Conservation (phyloP, 2,329 filamentous ascomycete species). For the Fusarium redolens region DNA sequence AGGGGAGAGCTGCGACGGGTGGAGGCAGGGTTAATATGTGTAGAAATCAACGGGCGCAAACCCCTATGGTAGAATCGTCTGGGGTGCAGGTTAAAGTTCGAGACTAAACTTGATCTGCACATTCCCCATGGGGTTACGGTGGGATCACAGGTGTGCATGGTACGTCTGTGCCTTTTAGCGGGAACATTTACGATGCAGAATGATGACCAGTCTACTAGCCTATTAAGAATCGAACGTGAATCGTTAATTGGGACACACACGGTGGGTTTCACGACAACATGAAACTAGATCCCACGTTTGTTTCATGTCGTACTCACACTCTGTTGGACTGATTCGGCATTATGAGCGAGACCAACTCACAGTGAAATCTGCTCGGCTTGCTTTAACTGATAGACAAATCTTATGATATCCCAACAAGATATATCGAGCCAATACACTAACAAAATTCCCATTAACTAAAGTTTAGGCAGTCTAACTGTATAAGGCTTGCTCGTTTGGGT, state of each 20-base stretch:
- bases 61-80: not conserved
- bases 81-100: not conserved
- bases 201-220: not conserved
- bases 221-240: no score
- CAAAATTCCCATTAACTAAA: no score
- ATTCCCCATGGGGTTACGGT: not conserved
- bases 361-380: no score
- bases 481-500: no score
- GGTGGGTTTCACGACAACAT: conserved; percentile 27
- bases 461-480: no score
- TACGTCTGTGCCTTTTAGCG: not conserved
- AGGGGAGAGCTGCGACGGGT: not conserved
- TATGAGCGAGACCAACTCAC: not conserved
- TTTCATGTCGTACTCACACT: conserved; percentile 36
- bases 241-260: no score
- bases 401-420: no score
- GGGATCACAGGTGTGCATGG: not conserved
- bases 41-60: not conserved
- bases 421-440: no score
- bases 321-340: conserved; percentile 40
- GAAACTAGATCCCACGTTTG: conserved; percentile 35
- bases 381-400: no score
- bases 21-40: not conserved
- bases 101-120: not conserved
- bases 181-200: not conserved